Base-by-base conservation (phyloP, 371 early-diverging fungal genomes). In the Syncephalastrum sp. region DNA sequence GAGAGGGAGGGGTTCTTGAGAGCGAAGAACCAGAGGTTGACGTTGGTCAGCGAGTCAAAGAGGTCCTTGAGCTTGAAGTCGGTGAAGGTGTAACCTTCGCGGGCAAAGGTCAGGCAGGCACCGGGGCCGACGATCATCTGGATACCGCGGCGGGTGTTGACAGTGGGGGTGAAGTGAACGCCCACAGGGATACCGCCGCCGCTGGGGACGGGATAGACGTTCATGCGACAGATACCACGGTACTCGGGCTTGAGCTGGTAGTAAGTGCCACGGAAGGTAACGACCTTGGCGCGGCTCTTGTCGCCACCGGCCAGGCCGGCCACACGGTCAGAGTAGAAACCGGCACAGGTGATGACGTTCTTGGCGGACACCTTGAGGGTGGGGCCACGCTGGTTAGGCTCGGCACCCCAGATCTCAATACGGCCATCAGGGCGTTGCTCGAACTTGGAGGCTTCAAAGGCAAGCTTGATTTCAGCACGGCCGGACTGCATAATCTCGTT, bases 111-210 rank as follows among this genome's bases (percentile, higher is more conserved):
- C n/a, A 78, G 61, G 42, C 79, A 78, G 27, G 79, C 75, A 45
- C 79, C 79, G 13, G 79, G 79, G 42, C 79, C 79, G 46, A 78
- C 65, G 56, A 78, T 78, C 72, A 78, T 69, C 51, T 73, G 75
- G 46, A 70, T 70, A 54, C 79, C 79, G 52, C 79, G 69, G 46
- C 79, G 71, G 5, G 72, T 63, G 48, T 78, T 64, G 42, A 69
- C 75, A 10, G 79, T 78, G 2, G 79, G 79, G 5, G 79, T 75
- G 38, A 78, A 70, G 46, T 78, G 79, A 42, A 73, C 72, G 58
- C 79, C 79, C 12, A 78, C 79, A 41, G 79, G 75, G 48, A 78
- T 78, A 42, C 79, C 79, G 25, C 75, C 75, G 51, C 75, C 75
- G 16, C 79, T 78, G 27, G 79, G 79, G n/a, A 78, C 60, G 29